Conservation (phyloP, 2,329 filamentous ascomycete genomes). For the Colletotrichum noveboracense region DNA sequence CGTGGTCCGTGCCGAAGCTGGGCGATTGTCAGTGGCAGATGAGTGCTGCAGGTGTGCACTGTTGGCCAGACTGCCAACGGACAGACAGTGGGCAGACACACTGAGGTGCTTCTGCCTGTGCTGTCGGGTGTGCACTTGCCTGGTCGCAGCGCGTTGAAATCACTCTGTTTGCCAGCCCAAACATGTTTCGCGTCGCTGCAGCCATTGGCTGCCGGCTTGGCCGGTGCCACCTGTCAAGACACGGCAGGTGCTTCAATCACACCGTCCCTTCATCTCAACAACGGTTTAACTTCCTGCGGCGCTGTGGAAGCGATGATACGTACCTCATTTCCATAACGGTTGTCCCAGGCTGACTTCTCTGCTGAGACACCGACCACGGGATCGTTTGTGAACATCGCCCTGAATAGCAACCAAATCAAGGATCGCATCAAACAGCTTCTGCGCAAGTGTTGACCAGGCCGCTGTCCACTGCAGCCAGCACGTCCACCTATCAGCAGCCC, state of each 20-base stretch:
- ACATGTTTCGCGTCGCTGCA: constrained; percentile 3
- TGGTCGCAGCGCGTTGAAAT: background rate
- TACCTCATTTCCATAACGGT: background rate
- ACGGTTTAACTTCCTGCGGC: background rate
- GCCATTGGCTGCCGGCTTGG: background rate
- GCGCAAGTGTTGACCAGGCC: background rate
- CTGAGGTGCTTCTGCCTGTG: background rate
- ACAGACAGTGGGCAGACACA: background rate
- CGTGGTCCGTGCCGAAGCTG: constrained; percentile 12
- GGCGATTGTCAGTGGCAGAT: background rate
- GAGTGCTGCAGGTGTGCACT: background rate
- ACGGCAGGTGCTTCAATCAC: background rate
- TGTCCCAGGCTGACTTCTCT: background rate
- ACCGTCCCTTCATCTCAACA: background rate
- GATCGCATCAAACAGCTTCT: background rate
- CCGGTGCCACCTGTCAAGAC: background rate
- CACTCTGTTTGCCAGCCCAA: background rate
- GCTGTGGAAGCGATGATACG: background rate
- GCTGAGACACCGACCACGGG: constrained; percentile 8
- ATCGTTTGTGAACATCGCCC: background rate
- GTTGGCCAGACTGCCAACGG: background rate
- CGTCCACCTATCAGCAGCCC: constrained; percentile 6
- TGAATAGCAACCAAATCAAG: background rate
- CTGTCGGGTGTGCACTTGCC: background rate
- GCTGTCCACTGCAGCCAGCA: background rate